A percentile compares a stretch with the other conserved stretches of the same genome.
These are phyloP conservation scores for Cadophora malorum DNA, from an alignment of 2,329 filamentous ascomycete species.

Conservation along the genomic window DNA sequence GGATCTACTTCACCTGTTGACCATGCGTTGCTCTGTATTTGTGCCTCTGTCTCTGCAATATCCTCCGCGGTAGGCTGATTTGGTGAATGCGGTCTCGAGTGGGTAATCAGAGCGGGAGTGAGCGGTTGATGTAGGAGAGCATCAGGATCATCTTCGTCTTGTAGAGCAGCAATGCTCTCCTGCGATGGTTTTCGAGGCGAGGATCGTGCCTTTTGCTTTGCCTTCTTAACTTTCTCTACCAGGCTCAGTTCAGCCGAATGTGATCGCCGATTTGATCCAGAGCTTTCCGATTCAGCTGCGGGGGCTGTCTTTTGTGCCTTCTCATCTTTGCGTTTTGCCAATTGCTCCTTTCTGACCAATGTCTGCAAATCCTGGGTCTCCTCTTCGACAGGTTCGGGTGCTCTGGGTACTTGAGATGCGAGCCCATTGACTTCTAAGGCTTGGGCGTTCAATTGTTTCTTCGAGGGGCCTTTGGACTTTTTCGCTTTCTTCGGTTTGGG, in stretches of 20 bases:
- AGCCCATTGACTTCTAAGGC: background rate
- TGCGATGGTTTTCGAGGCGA: background rate
- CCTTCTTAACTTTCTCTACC: conserved; percentile 12
- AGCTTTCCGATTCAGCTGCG: background rate
- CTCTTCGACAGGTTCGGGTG: conserved; percentile 8
- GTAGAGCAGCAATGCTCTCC: conserved; percentile 6
- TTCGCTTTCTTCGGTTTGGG: conserved; percentile 7
- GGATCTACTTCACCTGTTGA: background rate
- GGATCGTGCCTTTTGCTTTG: conserved; percentile 13
- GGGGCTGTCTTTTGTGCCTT: background rate
- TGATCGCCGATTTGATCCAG: background rate
- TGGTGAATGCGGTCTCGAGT: conserved; percentile 1
- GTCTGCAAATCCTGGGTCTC: conserved; percentile 19
- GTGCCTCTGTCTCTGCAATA: conserved; percentile 7
- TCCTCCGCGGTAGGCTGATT: conserved; percentile 15
- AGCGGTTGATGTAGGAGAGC: conserved; percentile 13
- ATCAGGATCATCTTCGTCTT: conserved; percentile 17
- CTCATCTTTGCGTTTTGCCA: conserved; percentile 10
- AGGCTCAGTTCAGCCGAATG: background rate
- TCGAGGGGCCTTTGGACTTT: background rate
- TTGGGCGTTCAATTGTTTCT: conserved; percentile 6
- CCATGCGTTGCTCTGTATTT: conserved; percentile 7
- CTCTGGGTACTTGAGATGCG: background rate
- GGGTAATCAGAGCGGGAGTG: conserved; percentile 6
- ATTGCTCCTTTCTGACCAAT: conserved; percentile 13